Conservation (phyloP, 169 alveolate genomes). For the Babesia caballi region DNA sequence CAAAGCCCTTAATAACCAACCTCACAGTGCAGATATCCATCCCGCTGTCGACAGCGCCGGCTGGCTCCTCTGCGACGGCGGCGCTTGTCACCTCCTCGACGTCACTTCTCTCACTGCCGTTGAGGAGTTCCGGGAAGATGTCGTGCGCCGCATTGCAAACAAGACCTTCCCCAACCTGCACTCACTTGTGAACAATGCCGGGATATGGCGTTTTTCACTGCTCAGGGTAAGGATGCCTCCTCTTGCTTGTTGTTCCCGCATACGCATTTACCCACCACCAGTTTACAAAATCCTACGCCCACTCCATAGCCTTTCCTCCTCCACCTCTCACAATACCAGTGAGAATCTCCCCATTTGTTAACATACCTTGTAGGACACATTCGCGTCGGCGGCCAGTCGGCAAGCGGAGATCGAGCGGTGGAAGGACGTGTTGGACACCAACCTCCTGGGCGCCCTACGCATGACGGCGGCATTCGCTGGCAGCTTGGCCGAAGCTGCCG, state of each 20-base stretch:
- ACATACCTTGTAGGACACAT: slow-evolving; percentile 25
- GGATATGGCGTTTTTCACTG: slow-evolving; percentile 53
- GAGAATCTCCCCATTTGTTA: no score
- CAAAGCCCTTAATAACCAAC: neutral
- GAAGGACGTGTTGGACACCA: slow-evolving; percentile 45
- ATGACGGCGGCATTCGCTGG: slow-evolving; percentile 6
- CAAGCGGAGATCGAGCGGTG: slow-evolving; percentile 21
- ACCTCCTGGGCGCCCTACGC: slow-evolving; percentile 38
- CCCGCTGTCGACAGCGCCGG: neutral
- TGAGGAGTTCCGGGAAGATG: neutral
- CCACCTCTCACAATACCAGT: no score
- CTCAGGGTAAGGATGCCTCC: slow-evolving; percentile 1
- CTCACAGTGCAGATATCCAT: neutral
- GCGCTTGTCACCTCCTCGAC: slow-evolving; percentile 24
- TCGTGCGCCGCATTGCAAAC: neutral
- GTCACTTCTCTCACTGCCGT: slow-evolving; percentile 20
- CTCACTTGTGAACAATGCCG: slow-evolving; percentile 57
- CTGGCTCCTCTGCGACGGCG: neutral
- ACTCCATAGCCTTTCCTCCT: no score
- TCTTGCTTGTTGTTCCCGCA: neutral
- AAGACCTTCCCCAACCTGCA: slow-evolving; percentile 17
- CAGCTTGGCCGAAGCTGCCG: neutral
- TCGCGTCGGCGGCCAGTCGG: neutral
- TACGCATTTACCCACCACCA: no score
- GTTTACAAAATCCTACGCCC: no score